Conservation (phyloP, 306 rosid genomes). For the Fragaria vesca region DNA sequence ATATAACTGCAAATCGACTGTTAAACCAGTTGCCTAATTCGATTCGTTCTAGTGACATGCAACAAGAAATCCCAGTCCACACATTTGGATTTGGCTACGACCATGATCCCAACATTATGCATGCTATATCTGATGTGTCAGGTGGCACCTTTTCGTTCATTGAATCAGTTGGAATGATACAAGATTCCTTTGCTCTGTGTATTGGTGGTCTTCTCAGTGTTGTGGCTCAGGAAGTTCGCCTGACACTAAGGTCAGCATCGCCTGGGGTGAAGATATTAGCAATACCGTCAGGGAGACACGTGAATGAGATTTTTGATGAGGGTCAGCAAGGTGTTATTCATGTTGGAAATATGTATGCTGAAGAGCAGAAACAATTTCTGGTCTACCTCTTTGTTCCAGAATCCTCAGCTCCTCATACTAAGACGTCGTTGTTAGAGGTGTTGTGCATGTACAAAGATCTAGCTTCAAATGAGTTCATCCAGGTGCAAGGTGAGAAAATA, state of each 20-base stretch:
- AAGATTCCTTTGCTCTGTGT: slow-evolving; percentile 33
- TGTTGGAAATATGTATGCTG: slow-evolving; percentile 27
- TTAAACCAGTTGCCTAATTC: neutral
- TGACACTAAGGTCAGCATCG: slow-evolving; percentile 26
- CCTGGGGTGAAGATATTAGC: slow-evolving; percentile 7
- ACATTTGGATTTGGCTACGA: slow-evolving; percentile 29
- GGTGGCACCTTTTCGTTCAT: slow-evolving; percentile 28
- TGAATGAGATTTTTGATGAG: slow-evolving; percentile 12
- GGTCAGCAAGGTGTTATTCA: slow-evolving; percentile 13
- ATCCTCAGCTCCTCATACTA: neutral
- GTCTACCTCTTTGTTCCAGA: slow-evolving; percentile 23
- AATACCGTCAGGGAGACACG: slow-evolving; percentile 15
- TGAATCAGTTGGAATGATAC: slow-evolving; percentile 12
- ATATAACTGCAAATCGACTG: neutral
- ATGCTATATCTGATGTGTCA: slow-evolving; percentile 19
- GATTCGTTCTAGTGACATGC: neutral
- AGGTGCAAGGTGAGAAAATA: neutral
- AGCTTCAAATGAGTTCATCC: neutral
- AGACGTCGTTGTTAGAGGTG: slow-evolving; percentile 3
- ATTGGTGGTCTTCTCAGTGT: slow-evolving; percentile 39
- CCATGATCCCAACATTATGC: neutral
- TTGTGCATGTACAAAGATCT: slow-evolving; percentile 10
- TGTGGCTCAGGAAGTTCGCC: slow-evolving; percentile 36
- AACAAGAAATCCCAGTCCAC: slow-evolving; percentile 20
- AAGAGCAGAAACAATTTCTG: slow-evolving; percentile 32